Percentiles rank a stretch among this genome's conserved stretches.
phyloP scores from a whole-genome alignment of 139 green algal species.

The Yamagishiella unicocca region DNA sequence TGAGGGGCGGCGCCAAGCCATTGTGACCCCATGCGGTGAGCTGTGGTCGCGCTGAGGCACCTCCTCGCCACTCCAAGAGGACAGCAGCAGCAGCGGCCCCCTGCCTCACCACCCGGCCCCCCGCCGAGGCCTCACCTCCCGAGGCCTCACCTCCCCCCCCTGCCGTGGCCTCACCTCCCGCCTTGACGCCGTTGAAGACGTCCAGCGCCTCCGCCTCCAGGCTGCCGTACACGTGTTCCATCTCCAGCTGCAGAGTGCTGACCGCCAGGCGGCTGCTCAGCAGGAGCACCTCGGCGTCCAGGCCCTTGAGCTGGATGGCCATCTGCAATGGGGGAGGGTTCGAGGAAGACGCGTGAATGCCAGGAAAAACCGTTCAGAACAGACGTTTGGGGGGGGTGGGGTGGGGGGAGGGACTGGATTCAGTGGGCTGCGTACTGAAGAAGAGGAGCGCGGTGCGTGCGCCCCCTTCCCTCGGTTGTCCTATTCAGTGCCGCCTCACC shows the following conservation, averaged over 20 bases:
- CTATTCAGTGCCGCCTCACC: too few species aligned
- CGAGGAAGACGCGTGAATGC: too few species aligned
- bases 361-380: too few species aligned
- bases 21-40: too few species aligned
- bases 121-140: background rate
- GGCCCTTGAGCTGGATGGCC: slow-evolving; percentile 80
- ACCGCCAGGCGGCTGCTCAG: slow-evolving; percentile 74
- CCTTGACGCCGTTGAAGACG: slow-evolving; percentile 50
- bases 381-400: background rate
- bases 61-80: too few species aligned
- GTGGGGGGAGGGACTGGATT: background rate
- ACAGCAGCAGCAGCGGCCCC: too few species aligned
- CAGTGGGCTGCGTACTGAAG: too few species aligned
- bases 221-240: slow-evolving; percentile 88
- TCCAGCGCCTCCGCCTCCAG: slow-evolving; percentile 94
- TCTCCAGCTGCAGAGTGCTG: slow-evolving; percentile 91
- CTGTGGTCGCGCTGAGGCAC: too few species aligned
- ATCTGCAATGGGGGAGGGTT: slow-evolving; percentile 68
- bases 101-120: too few species aligned
- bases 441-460: too few species aligned
- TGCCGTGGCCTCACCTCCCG: background rate
- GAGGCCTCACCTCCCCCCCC: background rate
- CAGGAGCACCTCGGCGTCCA: slow-evolving; percentile 82
- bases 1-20: too few species aligned
- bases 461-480: too few species aligned